Evolutionary conservation across 768 basidiomycete species (phyloP), one percentile per base, ranked within the genome.

Genomic region (Inosperma sp.): DNA sequence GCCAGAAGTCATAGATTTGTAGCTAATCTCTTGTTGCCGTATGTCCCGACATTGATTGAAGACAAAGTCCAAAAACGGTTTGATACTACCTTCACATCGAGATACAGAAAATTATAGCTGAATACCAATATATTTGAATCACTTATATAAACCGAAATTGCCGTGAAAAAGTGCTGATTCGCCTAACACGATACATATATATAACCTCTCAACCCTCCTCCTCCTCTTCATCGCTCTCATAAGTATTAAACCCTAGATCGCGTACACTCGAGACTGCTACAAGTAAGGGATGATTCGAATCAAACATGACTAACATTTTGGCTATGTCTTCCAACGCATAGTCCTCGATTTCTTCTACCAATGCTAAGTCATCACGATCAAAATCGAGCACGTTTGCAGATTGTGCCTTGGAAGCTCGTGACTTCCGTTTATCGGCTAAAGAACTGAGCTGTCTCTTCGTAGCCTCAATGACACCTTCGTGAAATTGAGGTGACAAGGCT

Each of bases 271-370:
- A 74, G 1, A 90, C 72, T 0, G 86, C 86, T 33, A 89, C 73
- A 44, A 88, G 61, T 52, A 90, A 59, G n/a, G 79, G 72, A 65
- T 88, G 83, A 39, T 75, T 75, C 21, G 65, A 55, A 56, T 88
- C 83, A 49, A 90, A 69, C 53, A 70, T 55, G 35, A 58, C 54
- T 47, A 88, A 59, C 67, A 85, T 72, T 73, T 80, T 84, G 37
- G 68, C 76, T 82, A 90, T 88, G 62, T 89, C 88, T 62, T 89
- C 87, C 56, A 89, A 62, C 57, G 82, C 84, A 60, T 85, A 88
- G 49, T 87, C 87, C 63, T 89, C 88, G 68, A 89, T 83, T 72
- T 92, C 88, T 65, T 91, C 86, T 31, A 87, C 61, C 47, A 89
- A 63, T 63, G 78, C 78, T 56, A 87, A 66, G 55, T 90, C 87